Base-by-base conservation (phyloP, 179 eudicot genomes). In the Silene vulgaris region DNA sequence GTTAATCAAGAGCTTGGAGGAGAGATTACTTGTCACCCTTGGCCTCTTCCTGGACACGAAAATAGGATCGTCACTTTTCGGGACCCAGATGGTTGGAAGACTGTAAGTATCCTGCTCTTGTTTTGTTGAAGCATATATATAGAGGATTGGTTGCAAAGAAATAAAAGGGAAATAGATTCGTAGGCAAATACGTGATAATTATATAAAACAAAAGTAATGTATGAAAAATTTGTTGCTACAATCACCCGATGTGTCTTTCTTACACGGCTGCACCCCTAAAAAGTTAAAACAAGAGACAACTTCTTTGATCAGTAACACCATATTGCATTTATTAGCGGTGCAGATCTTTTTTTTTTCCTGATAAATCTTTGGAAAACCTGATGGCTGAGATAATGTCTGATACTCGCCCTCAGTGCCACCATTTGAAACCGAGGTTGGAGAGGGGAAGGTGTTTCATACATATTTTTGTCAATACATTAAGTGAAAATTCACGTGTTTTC, bases 11-110 rank as follows among this genome's bases (percentile, higher is more conserved):
- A 92, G 88, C 89, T 90, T 74, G 99, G 99, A 63, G 99, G 99
- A 21, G 89, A 92, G 86, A 85, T 95, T 69, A 90, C 96, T 66
- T 85, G 91, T 32, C 89, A 82, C 78, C 85, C 97, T 16, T 95
- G 99, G 72, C 96, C 97, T 14, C 45, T 92, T 80, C 95, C 97
- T 57, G 90, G 97, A 64, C 60, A 92, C 76, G 88, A 86, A 88
- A 95, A 96, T 71, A 95, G 92, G 85, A 88, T 95, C 66, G 82
- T 89, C 70, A 83, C 92, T 76, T 92, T 90, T 69, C 77, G 92
- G 20, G 98, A 94, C 78, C 97, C 98, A 0, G 98, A 94, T 82
- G 97, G 98, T 65, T 94, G 98, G 98, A 90, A 92, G 85, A 92
- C 97, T 3, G 98, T 92, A 86, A 89, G 90, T 86, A 16, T 35